Conservation (phyloP, 208 protist species). For the Crithidia brevicula region DNA sequence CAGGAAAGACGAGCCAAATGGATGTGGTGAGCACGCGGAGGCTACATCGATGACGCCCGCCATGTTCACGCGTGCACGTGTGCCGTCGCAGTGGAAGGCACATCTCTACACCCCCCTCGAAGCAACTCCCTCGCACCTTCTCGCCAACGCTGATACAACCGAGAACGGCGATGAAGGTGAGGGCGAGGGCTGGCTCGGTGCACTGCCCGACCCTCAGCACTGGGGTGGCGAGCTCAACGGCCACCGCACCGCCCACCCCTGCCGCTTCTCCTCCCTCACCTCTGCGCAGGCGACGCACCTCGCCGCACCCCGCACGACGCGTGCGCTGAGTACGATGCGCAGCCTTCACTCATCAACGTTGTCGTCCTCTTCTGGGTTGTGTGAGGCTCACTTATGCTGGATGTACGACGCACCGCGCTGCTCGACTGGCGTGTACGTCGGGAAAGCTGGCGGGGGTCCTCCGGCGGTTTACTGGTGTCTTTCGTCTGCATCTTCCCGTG, state of each 20-base stretch:
- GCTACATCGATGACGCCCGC: no score
- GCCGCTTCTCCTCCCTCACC: slow-evolving; percentile 28
- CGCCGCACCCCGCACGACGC: slow-evolving; percentile 27
- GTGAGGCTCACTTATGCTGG: slow-evolving; percentile 48
- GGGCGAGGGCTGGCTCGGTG: slow-evolving; percentile 7
- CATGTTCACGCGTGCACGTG: no score
- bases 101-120: no score
- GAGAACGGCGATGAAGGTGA: not conserved
- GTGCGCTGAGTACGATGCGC: slow-evolving; percentile 24
- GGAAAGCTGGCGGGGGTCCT: slow-evolving; percentile 45
- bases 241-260: slow-evolving; percentile 10
- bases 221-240: slow-evolving; percentile 25
- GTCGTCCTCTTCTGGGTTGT: not conserved
- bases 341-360: slow-evolving; percentile 7
- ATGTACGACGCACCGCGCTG: slow-evolving; percentile 23
- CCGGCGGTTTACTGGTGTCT: slow-evolving; percentile 77
- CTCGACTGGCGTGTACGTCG: slow-evolving; percentile 36
- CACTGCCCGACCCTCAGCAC: slow-evolving; percentile 27
- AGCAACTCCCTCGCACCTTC: no score
- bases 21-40: no score
- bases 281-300: slow-evolving; percentile 22
- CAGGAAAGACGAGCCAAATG: no score
- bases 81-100: no score
- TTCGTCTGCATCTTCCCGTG: not conserved
- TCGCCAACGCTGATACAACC: not conserved